Conservation (phyloP, 768 basidiomycete genomes). For the Neoboletus subvelutipes region DNA sequence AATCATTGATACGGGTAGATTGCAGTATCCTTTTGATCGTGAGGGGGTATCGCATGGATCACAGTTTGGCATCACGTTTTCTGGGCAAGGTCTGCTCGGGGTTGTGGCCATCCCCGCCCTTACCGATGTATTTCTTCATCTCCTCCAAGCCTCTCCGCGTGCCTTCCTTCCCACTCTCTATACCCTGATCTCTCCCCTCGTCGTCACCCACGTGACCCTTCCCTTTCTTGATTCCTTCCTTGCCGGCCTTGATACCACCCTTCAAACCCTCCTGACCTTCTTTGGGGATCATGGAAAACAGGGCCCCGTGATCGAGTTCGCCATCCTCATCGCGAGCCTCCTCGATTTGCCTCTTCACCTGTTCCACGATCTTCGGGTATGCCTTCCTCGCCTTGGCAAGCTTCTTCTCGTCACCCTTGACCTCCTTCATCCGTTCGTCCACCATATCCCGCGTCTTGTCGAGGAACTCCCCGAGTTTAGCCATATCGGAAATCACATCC, state of each 20-base stretch:
- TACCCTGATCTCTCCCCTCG: constrained; percentile 3
- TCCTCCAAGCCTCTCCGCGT: constrained; percentile 12
- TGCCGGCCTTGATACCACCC: constrained; percentile 1
- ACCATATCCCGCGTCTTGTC: constrained; percentile 22
- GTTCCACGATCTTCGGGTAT: constrained; percentile 14
- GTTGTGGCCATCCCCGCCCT: constrained; percentile 9
- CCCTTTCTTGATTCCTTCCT: constrained; percentile 4
- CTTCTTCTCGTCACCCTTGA: constrained; percentile 19
- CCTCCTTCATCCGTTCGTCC: constrained; percentile 13
- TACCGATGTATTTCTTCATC: constrained; percentile 3
- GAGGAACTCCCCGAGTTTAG: constrained; percentile 15
- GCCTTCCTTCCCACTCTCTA: constrained; percentile 9
- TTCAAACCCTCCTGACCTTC: constrained; percentile 3
- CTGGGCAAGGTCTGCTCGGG: constrained; percentile 6
- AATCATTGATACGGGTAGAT: background rate
- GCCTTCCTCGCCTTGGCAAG: constrained; percentile 16
- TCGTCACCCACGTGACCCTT: background rate
- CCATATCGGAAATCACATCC: constrained; percentile 3
- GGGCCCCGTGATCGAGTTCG: constrained; percentile 3
- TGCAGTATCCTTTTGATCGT: background rate
- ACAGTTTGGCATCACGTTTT: constrained; percentile 27
- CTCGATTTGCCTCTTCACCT: constrained; percentile 13
- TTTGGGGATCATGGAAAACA: constrained; percentile 12
- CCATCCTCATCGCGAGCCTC: constrained; percentile 1
- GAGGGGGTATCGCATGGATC: constrained; percentile 14